These are phyloP conservation scores for Penstemon barbatus DNA, from an alignment of 257 asterid genomes.

Conservation along the genomic window DNA sequence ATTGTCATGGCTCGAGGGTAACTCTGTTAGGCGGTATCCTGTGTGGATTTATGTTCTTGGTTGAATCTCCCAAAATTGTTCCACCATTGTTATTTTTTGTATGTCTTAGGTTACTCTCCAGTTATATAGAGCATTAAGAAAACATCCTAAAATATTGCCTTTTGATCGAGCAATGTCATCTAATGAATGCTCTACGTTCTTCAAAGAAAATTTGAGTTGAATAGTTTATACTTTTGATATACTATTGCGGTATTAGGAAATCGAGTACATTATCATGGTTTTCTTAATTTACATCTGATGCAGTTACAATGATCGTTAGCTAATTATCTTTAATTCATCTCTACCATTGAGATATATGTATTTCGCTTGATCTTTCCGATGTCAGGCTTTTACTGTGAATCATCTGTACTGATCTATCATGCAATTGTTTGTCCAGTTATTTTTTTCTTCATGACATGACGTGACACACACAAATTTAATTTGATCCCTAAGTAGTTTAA, in stretches of 20 bases:
- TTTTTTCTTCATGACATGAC: conserved; percentile 2
- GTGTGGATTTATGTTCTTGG: too few relatives aligned
- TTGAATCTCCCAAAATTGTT: too few relatives aligned
- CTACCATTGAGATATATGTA: not conserved
- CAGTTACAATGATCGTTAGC: not conserved
- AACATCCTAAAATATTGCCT: too few relatives aligned
- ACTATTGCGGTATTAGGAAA: not conserved
- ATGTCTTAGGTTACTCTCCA: too few relatives aligned
- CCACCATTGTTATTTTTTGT: too few relatives aligned
- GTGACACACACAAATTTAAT: conserved; percentile 15
- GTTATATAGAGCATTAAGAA: too few relatives aligned
- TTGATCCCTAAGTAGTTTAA: not conserved
- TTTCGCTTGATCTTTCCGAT: not conserved
- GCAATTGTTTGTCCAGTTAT: conserved; percentile 12
- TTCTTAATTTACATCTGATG: not conserved
- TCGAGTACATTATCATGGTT: not conserved
- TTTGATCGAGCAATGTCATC: too few relatives aligned
- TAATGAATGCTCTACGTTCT: too few relatives aligned
- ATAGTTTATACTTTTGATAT: not conserved
- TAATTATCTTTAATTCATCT: not conserved
- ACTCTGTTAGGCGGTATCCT: too few relatives aligned
- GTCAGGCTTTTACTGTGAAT: conserved; percentile 1
- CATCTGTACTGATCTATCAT: conserved; percentile 1
- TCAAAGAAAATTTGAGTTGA: too few relatives aligned
- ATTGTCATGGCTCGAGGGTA: too few relatives aligned